Conservation (phyloP, 192 early-diverging fungal species). For the Rhizophagus prolifer region DNA sequence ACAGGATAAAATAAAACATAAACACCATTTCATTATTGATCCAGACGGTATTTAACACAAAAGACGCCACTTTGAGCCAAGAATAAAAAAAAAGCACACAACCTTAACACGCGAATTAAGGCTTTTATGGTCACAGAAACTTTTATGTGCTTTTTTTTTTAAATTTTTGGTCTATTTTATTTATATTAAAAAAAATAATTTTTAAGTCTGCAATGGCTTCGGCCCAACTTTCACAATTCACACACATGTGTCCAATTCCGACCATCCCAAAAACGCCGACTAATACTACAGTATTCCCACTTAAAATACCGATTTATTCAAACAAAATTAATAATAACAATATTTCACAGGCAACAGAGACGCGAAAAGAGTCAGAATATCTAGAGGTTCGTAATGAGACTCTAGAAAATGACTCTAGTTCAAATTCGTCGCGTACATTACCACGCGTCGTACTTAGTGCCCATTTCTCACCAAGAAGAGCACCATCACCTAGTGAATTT, state of each 20-base stretch:
- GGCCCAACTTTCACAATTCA: constrained; percentile 4
- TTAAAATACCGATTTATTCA: background rate
- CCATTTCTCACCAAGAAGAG: background rate
- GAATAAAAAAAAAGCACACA: background rate
- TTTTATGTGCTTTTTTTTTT: background rate
- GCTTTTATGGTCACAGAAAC: background rate
- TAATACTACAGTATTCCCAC: background rate
- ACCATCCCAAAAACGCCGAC: background rate
- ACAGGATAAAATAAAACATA: background rate
- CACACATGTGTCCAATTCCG: background rate
- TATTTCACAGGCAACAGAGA: background rate
- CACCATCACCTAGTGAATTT: constrained; percentile 25
- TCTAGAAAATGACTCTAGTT: background rate
- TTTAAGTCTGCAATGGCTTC: constrained; percentile 1
- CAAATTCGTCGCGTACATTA: background rate
- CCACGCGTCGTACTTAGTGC: constrained; percentile 20
- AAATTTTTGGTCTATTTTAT: background rate
- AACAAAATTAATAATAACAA: background rate
- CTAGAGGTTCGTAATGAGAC: background rate
- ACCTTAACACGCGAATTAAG: background rate
- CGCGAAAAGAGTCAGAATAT: constrained; percentile 7
- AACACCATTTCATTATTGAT: background rate
- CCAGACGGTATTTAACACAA: background rate
- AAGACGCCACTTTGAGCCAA: background rate
- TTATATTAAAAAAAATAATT: background rate